Evolutionary conservation across 345 rosid species (phyloP).

Genomic region (Toxicodendron radicans): DNA sequence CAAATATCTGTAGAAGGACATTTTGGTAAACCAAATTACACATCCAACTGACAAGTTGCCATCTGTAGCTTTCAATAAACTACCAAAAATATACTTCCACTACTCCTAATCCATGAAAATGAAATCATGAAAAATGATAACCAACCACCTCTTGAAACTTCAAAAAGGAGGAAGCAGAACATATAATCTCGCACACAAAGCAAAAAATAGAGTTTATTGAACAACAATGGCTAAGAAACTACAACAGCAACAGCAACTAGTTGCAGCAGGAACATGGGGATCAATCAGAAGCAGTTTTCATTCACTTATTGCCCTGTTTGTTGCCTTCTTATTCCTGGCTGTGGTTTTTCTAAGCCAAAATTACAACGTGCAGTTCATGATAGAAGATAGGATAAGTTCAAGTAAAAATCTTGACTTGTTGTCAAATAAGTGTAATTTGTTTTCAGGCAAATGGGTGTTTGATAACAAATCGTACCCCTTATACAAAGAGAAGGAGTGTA

Average conservation of each 20-base stretch:
- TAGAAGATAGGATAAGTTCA: not conserved
- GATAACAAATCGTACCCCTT: conserved; percentile 68
- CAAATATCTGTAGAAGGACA: conserved; percentile 9
- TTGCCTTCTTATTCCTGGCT: no score
- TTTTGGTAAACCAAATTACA: conserved; percentile 19
- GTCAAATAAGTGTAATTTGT: conserved; percentile 53
- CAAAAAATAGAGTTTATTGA: not conserved
- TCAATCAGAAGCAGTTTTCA: no score
- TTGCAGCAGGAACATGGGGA: conserved; percentile 2
- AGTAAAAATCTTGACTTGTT: conserved; percentile 1
- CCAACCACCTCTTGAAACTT: conserved; percentile 31
- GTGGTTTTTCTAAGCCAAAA: no score
- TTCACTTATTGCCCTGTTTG: no score
- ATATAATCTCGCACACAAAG: not conserved
- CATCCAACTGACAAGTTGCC: not conserved
- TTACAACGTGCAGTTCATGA: no score
- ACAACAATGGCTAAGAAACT: conserved; percentile 39
- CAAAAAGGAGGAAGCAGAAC: conserved; percentile 16
- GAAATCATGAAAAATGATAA: conserved; percentile 7
- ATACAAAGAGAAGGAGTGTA: conserved; percentile 75
- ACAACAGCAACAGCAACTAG: conserved; percentile 29
- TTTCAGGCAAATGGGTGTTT: conserved; percentile 74
- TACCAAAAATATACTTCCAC: conserved; percentile 20
- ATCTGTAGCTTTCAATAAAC: conserved; percentile 35
- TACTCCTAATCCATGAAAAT: conserved; percentile 19